Conservation (phyloP, 2,329 filamentous ascomycete genomes). For the Trichoderma pleuroti region DNA sequence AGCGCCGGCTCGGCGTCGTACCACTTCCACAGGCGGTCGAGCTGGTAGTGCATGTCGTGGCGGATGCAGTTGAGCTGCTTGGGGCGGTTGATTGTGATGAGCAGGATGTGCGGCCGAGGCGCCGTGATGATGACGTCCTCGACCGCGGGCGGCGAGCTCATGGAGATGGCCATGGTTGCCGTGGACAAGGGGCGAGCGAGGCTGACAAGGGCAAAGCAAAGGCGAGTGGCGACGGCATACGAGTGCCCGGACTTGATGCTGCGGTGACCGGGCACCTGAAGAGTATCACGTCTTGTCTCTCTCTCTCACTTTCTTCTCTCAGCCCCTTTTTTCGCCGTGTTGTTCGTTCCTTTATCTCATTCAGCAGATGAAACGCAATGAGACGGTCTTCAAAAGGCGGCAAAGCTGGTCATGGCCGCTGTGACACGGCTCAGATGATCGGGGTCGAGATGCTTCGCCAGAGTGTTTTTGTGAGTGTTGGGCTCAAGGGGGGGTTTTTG, state of each 20-base stretch:
- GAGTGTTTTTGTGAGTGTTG: not conserved
- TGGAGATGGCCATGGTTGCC: slow-evolving; percentile 24
- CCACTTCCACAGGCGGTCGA: slow-evolving; percentile 52
- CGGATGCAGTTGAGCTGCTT: slow-evolving; percentile 56
- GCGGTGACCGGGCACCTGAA: not conserved
- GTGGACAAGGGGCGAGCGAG: not conserved
- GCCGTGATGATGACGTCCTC: slow-evolving; percentile 45
- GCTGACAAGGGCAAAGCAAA: not conserved
- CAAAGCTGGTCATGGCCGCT: not conserved
- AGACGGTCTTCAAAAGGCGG: not conserved
- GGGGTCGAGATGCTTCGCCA: not conserved
- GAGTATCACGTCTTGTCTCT: not conserved
- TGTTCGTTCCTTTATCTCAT: not conserved
- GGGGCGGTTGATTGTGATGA: slow-evolving; percentile 59
- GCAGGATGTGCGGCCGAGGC: slow-evolving; percentile 52
- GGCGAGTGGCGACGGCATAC: not conserved
- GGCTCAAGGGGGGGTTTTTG: not conserved
- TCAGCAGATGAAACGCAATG: not conserved
- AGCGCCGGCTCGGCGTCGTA: slow-evolving; percentile 60
- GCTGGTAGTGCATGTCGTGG: slow-evolving; percentile 44
- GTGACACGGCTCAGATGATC: not conserved
- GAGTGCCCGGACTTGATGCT: not conserved
- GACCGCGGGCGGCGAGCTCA: slow-evolving; percentile 40
- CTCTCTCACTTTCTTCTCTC: not conserved
- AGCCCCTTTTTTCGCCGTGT: not conserved